Evolutionary conservation across 305 asterid species (phyloP).

Genomic region (Lippia alba): DNA sequence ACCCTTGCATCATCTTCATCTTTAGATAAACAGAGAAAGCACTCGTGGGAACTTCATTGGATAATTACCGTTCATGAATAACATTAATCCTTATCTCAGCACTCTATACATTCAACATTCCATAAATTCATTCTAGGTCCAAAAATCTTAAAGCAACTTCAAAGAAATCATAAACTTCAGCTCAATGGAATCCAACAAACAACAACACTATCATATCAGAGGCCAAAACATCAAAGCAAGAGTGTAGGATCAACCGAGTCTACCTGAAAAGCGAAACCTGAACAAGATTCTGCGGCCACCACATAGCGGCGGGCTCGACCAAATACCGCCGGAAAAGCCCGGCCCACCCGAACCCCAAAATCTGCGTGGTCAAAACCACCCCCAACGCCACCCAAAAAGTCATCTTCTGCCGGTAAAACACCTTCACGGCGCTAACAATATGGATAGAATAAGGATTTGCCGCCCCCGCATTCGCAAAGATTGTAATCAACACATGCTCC

Average conservation of each 20-base stretch:
- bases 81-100: no score
- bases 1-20: no score
- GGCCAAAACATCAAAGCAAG: background rate
- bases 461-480: conserved; percentile 90
- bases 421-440: conserved; percentile 81
- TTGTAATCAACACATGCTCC: conserved; percentile 92
- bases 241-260: background rate
- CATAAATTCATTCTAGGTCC: background rate
- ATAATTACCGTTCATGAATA: background rate
- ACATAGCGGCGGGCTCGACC: conserved; percentile 95
- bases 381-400: conserved; percentile 79
- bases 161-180: background rate
- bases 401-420: conserved; percentile 70
- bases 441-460: conserved; percentile 86
- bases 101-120: no score
- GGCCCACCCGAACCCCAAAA: conserved; percentile 97
- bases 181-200: background rate
- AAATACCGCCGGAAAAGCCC: conserved; percentile 81
- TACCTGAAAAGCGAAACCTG: conserved; percentile 96
- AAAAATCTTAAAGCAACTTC: background rate
- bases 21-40: background rate
- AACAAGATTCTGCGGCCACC: conserved; percentile 99
- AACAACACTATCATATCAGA: background rate
- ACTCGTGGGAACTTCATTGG: background rate
- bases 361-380: conserved; percentile 83